Base-by-base conservation (phyloP, 306 rosid species). In the Ammopiptanthus mongolicus region DNA sequence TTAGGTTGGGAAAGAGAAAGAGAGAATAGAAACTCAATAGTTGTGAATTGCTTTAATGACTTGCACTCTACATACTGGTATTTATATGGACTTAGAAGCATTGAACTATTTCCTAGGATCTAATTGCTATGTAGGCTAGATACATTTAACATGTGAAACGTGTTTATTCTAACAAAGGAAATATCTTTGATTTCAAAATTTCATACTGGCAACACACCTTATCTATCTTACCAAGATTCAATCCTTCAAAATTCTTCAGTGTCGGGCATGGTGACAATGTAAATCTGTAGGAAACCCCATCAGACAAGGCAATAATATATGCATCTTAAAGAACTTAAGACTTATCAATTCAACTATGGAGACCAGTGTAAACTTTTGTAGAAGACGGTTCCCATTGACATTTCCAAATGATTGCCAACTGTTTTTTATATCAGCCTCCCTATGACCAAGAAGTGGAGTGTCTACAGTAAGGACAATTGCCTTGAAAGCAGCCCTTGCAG, bases 391-490 rank as follows among this genome's bases (percentile, higher is more conserved):
- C 9, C 17, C 23, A 10, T 6, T 61, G 23, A 61, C 44, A 73
- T 55, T 73, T 62, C 59, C 31, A 53, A 59, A 52, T 36, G 55
- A 44, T 67, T 76, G 42, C 66, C 9, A 62, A 89, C 99, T 88
- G 88, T 95, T 95, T 87, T 90, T 95, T 79, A 95, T 95, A 81
- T 95, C 97, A 23, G 97, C 96, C 77, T 95, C 97, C 80, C 98
- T 81, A 55, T 97, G 96, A 65, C 99, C 99, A 28, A 95, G 97
- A 63, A 86, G 41, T 59, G 99, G 97, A 76, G 92, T 88, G 81
- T 95, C 99, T 52, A 92, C 99, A 11, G 99, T 95, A 63, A 95
- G 93, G 60, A 90, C 96, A 80, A 95, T 95, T 31, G 99, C 99
- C 86, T 88, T 95, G 88, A 90, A 95, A 75, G 97, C 97, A 74